Base-by-base conservation (phyloP, 129 eudicot species). In the Flaveria brownii region DNA sequence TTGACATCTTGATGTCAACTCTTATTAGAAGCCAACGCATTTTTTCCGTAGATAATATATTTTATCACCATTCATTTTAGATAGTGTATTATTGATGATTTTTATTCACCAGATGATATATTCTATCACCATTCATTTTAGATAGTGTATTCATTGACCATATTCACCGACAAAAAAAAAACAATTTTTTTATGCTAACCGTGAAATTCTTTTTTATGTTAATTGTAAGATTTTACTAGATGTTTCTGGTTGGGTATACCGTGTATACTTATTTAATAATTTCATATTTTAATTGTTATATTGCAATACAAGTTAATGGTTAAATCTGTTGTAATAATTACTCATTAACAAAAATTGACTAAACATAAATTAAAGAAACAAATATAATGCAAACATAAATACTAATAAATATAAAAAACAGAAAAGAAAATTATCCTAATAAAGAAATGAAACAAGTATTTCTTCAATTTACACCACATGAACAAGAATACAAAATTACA, bases 401-500 rank as follows among this genome's bases (percentile, higher is more conserved):
- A 45, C 45, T 62, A 9, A 62, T 62, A 62, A 26, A 26, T 62
- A 62, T 56, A 60, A 82, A 82, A 52, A 16, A 36, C 54, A 16
- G 20, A 51, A 18, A 16, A 16, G 8, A 18, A 51, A 51, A 51
- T 16, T 51, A 51, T 15, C 7, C 6, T 51, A 51, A 51, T 14
- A 15, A 14, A 51, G 0, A 51, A 51, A 54, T 5, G 9, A 56
- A 15, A 28, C 60, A 76, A 82, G 78, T 73, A 72, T 82, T 80
- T 73, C 82, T 82, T 62, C 83, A 77, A 77, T 86, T 81, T 86
- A 86, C 90, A 86, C 72, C 84, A 82, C 76, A 77, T 71, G 16
- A 70, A 82, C 70, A 81, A 78, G 81, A 86, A 77, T 17, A 68
- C 23, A 70, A 62, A 86, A 83, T 52, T 81, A 86, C 79, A 73